Conservation (phyloP, 73 alveolate species). For the Symbiodinium natans region DNA sequence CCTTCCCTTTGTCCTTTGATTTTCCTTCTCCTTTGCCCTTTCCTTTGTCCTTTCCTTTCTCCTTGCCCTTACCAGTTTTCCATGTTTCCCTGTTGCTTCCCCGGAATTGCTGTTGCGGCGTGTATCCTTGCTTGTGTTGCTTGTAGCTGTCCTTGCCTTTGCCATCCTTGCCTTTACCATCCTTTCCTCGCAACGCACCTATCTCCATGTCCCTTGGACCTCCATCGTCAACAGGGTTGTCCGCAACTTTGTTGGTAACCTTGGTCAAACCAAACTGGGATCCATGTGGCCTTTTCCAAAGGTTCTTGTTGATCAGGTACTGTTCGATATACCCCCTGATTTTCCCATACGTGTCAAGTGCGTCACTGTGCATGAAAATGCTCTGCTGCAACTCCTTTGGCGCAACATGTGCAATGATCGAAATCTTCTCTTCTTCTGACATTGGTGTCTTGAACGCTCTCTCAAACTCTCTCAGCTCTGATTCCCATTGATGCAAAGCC, state of each 20-base stretch:
- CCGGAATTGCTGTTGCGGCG: not conserved
- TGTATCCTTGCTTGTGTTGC: not conserved
- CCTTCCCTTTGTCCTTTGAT: not conserved
- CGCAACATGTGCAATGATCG: conserved; percentile 37
- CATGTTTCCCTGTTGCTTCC: not conserved
- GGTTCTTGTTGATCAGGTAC: conserved; percentile 27
- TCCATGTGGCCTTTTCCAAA: conserved; percentile 56
- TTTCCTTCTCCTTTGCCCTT: not conserved
- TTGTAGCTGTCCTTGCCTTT: not conserved
- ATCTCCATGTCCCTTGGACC: conserved; percentile 18
- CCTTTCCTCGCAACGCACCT: conserved; percentile 8
- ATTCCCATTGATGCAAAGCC: conserved; percentile 61
- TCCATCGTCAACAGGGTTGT: not conserved
- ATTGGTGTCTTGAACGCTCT: not conserved
- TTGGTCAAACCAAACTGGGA: conserved; percentile 29
- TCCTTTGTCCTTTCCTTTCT: not conserved
- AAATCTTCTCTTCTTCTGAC: conserved; percentile 49
- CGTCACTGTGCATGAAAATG: conserved; percentile 58
- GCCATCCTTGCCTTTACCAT: not conserved
- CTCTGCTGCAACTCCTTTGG: conserved; percentile 46
- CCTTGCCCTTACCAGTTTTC: not conserved
- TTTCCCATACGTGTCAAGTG: not conserved
- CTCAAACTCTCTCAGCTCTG: conserved; percentile 57
- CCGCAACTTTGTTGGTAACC: conserved; percentile 1
- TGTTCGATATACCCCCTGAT: conserved; percentile 39